Evolutionary conservation across 176 grass and related monocot genomes (phyloP).

Genomic region (Hyparrhenia diplandra): DNA sequence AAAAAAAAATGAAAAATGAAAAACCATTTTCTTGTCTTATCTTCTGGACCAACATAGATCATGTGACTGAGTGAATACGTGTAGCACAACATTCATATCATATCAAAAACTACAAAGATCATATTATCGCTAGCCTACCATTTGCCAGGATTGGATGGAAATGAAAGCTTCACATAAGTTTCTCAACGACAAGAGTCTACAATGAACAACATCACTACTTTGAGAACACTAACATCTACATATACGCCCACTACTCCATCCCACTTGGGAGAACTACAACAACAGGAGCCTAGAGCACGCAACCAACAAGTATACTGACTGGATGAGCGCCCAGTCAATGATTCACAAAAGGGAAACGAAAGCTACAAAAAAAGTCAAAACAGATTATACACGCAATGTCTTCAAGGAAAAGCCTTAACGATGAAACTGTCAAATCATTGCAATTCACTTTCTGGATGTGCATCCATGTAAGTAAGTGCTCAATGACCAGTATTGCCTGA

Average conservation of each 20-base stretch:
- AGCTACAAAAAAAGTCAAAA: background rate
- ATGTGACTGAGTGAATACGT: background rate
- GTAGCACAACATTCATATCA: background rate
- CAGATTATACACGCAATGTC: background rate
- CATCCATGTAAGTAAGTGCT: slow-evolving; percentile 14
- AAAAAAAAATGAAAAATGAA: too few species aligned
- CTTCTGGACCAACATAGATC: background rate
- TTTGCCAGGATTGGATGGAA: background rate
- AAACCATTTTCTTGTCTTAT: background rate
- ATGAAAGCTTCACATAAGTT: background rate
- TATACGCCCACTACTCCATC: slow-evolving; percentile 3
- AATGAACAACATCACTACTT: slow-evolving; percentile 5
- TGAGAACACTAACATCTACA: slow-evolving; percentile 15
- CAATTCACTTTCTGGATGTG: background rate
- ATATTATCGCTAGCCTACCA: background rate
- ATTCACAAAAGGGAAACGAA: slow-evolving; percentile 18
- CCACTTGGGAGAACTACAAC: slow-evolving; percentile 4
- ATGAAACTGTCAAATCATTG: slow-evolving; percentile 6
- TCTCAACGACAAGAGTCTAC: slow-evolving; percentile 4
- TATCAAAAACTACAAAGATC: background rate
- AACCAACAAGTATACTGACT: background rate
- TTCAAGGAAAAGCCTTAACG: slow-evolving; percentile 15
- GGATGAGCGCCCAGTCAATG: background rate
- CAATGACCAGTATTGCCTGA: background rate
- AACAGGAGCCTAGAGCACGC: slow-evolving; percentile 3